Evolutionary conservation across 495 filamentous ascomycete genomes (phyloP), one percentile per base, ranked within the genome.

Genomic region (Hyaloscypha finlandica): DNA sequence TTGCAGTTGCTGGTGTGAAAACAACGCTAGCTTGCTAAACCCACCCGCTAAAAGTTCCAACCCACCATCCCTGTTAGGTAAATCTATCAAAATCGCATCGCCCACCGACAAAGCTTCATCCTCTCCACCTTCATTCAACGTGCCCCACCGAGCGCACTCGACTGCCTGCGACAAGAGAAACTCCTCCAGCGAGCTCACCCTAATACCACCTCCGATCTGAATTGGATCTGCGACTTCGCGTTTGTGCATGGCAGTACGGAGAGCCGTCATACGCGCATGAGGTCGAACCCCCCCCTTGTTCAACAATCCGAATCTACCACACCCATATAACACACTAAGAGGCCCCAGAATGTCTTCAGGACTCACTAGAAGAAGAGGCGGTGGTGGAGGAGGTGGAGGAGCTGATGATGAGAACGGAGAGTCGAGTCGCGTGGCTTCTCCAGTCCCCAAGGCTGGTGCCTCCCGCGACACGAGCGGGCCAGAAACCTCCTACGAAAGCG

Each of bases 401-500:
- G 80, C 78, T 14, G 85, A 84, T 63, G 76, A 75, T 52, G 85
- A 87, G 66, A 84, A 89, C 71, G 85, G 87, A 66, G 80, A 81
- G 30, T 71, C 77, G 52, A 89, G 86, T 78, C 84, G 90, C 68
- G 88, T 91, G 64, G 84, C 85, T 69, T 92, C 90, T 9, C 90
- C 90, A 48, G 81, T 84, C 42, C 85, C 87, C 52, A 87, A 84
- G 73, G 70, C 72, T 62, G 81, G 83, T 63, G 79, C 77, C 63
- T 81, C 84, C 55, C 81, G 85, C 75, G 90, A 93, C 74, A 82
- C 81, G 69, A 81, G 85, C 73, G 82, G 81, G 32, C 90, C 93
- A 73, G 95, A 97, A 77, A 96, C 94, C 25, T 92, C 90, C 58
- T 98, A 96, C 82, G 92, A 93, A 76, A 92, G 84, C 76, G 86